These are phyloP conservation scores for Solanum bukasovii DNA, from an alignment of 257 asterid species.

Conservation along the genomic window DNA sequence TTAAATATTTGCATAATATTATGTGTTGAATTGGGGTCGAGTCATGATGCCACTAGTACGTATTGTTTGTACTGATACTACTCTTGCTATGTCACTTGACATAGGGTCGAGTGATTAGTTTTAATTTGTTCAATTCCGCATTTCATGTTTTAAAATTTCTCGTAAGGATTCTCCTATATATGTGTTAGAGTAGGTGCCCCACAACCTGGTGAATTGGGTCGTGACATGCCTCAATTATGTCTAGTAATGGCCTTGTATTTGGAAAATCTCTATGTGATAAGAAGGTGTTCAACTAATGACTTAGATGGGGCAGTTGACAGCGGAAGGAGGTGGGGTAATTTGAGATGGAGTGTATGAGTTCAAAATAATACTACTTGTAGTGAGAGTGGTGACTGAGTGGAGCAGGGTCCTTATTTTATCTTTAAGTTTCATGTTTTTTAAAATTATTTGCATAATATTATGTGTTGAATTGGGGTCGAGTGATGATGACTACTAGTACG, in stretches of 20 bases:
- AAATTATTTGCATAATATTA: neutral
- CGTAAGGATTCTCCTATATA: neutral
- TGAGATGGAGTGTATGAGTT: too few species aligned
- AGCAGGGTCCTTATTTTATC: neutral
- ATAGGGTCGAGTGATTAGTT: neutral
- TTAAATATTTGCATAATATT: neutral
- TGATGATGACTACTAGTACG: neutral
- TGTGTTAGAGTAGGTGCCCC: neutral
- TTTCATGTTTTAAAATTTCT: neutral
- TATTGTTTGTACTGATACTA: neutral
- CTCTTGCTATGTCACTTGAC: neutral
- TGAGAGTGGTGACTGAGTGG: too few species aligned
- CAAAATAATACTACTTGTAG: too few species aligned
- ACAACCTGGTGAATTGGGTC: neutral
- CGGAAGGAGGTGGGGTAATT: too few species aligned
- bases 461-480: neutral
- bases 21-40: neutral
- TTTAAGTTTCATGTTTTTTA: neutral
- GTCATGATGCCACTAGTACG: too few species aligned
- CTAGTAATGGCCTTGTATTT: too few species aligned
- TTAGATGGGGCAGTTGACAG: too few species aligned
- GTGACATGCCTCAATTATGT: neutral
- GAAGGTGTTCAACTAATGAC: too few species aligned
- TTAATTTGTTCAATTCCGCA: neutral
- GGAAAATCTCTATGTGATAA: too few species aligned